phyloP scores from a whole-genome alignment of 2,329 filamentous ascomycete genomes.

The Colletotrichum viniferum region DNA sequence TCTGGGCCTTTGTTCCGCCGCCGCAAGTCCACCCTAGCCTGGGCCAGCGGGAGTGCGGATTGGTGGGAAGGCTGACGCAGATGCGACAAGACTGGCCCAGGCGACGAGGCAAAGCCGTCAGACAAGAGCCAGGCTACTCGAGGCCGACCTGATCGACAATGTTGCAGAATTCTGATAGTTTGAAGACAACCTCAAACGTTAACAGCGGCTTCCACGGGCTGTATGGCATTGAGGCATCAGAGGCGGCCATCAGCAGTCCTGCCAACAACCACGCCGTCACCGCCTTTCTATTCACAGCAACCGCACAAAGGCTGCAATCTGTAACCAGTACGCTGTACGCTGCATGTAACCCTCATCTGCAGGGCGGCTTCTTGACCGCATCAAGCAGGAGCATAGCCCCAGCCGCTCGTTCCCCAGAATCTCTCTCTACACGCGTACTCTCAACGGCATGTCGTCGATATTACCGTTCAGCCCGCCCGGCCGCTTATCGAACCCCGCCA shows the following conservation, averaged over 20 bases:
- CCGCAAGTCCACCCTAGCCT: not conserved
- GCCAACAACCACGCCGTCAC: slow-evolving; percentile 28
- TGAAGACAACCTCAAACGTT: fast-evolving
- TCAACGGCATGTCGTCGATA: slow-evolving; percentile 4
- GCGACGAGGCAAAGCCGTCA: not conserved
- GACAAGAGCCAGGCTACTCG: not conserved
- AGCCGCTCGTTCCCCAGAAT: not conserved
- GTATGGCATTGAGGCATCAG: not conserved
- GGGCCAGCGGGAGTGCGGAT: not conserved
- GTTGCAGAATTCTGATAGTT: not conserved
- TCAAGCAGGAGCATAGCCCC: not conserved
- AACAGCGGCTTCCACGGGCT: not conserved
- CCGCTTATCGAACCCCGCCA: slow-evolving; percentile 13
- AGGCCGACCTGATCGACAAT: not conserved
- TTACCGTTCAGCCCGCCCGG: not conserved
- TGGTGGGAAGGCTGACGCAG: not conserved
- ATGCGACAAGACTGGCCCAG: not conserved
- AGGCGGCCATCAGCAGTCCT: not conserved
- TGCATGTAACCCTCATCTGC: not conserved
- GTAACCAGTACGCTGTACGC: not conserved
- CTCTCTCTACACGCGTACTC: not conserved
- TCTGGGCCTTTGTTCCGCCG: slow-evolving; percentile 4
- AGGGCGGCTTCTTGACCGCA: not conserved
- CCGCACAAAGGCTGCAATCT: not conserved
- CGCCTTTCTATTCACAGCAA: slow-evolving; percentile 29